phyloP scores from a whole-genome alignment of 768 basidiomycete genomes.

The Crucibulum laeve region DNA sequence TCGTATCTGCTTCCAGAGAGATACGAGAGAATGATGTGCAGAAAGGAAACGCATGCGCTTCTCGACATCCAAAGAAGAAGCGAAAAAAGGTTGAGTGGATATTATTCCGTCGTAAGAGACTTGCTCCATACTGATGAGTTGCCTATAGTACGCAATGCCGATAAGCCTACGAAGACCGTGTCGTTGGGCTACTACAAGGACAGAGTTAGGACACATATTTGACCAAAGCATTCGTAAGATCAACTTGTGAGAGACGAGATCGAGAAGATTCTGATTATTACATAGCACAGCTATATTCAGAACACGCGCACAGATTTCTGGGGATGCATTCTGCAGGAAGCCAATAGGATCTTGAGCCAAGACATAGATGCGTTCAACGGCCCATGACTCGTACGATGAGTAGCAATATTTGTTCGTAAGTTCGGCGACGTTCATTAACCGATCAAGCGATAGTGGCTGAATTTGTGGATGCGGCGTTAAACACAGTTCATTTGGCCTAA shows the following conservation, averaged over 20 bases:
- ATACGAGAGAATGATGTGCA: conserved; percentile 53
- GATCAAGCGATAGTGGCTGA: conserved; percentile 27
- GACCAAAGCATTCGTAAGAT: conserved; percentile 53
- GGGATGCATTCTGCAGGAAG: conserved; percentile 23
- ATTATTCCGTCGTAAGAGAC: conserved; percentile 23
- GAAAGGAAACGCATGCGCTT: conserved; percentile 46
- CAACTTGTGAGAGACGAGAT: conserved; percentile 43
- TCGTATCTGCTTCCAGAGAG: conserved; percentile 51
- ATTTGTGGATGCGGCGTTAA: conserved; percentile 9
- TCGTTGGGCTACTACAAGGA: conserved; percentile 43
- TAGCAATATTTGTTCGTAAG: conserved; percentile 46
- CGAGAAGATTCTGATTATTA: conserved; percentile 39
- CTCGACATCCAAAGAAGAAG: conserved; percentile 24
- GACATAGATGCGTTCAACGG: conserved; percentile 34
- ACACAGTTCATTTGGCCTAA: conserved; percentile 36
- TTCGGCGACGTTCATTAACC: conserved; percentile 41
- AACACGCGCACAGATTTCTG: conserved; percentile 37
- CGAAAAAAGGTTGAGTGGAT: conserved; percentile 23
- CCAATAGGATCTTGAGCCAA: conserved; percentile 22
- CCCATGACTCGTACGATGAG: conserved; percentile 38
- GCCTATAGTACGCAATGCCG: conserved; percentile 54
- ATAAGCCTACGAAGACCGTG: conserved; percentile 29
- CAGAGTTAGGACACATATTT: conserved; percentile 41
- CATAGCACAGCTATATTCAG: conserved; percentile 50
- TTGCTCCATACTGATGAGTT: conserved; percentile 34